Evolutionary conservation across 257 asterid species (phyloP).

Genomic region (Oldenlandia corymbosa): DNA sequence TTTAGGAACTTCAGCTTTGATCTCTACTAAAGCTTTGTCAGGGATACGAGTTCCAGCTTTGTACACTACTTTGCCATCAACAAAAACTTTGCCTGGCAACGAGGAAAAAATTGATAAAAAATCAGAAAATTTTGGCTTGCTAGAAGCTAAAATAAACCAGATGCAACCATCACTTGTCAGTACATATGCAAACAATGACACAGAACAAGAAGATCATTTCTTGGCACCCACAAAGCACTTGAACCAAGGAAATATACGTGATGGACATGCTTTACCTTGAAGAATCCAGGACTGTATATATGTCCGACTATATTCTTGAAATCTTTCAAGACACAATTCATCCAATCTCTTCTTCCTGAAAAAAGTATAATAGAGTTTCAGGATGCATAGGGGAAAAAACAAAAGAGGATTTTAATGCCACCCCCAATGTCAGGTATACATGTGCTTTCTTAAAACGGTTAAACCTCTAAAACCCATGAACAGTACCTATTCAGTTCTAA

Average conservation of each 20-base stretch:
- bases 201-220: not conserved
- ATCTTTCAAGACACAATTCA: constrained; percentile 85
- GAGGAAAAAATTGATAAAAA: constrained; percentile 5
- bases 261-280: constrained; percentile 53
- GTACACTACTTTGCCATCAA: constrained; percentile 80
- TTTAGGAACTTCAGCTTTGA: constrained; percentile 94
- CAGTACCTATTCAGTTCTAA: not conserved
- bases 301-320: constrained; percentile 83
- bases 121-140: not conserved
- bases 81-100: constrained; percentile 77
- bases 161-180: not conserved
- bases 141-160: not conserved
- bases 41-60: constrained; percentile 91
- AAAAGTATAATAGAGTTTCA: constrained; percentile 1
- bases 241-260: constrained; percentile 7
- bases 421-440: too few species aligned
- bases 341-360: constrained; percentile 86
- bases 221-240: not conserved
- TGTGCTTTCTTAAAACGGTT: not conserved
- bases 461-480: not conserved
- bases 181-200: not conserved
- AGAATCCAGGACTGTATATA: constrained; percentile 89
- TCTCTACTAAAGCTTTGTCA: constrained; percentile 77
- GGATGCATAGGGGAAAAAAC: constrained; percentile 1
- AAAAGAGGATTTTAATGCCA: not conserved